Evolutionary conservation across 2,329 filamentous ascomycete genomes (phyloP).

Genomic region (Ceratocystis smalleyi): DNA sequence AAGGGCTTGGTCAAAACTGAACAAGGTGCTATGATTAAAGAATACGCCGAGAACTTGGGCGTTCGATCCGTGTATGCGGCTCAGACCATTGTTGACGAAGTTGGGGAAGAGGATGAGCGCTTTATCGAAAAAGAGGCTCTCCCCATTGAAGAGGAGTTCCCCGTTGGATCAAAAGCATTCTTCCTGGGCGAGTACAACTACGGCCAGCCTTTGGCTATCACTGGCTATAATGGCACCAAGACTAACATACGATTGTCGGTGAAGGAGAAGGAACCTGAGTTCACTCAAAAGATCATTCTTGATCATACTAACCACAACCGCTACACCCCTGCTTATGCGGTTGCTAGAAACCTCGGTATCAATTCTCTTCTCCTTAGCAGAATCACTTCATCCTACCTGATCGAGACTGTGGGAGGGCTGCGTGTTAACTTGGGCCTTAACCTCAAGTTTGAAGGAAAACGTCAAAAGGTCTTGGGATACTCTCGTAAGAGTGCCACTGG

Average conservation of each 20-base stretch:
- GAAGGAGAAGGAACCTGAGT: conserved; percentile 62
- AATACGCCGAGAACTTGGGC: conserved; percentile 74
- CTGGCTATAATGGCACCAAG: conserved; percentile 56
- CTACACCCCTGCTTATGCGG: conserved; percentile 77
- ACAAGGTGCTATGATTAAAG: conserved; percentile 78
- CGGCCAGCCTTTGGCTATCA: conserved; percentile 73
- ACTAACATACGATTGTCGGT: conserved; percentile 65
- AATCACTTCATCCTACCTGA: conserved; percentile 85
- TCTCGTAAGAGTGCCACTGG: conserved; percentile 72
- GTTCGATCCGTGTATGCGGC: conserved; percentile 82
- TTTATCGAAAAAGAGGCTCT: conserved; percentile 84
- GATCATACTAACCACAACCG: conserved; percentile 54
- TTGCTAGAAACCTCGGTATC: conserved; percentile 65
- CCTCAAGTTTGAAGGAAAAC: conserved; percentile 89
- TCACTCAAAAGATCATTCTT: conserved; percentile 57
- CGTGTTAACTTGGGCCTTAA: conserved; percentile 87
- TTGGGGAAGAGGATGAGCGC: conserved; percentile 77
- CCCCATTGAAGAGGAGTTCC: conserved; percentile 83
- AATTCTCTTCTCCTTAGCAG: conserved; percentile 85
- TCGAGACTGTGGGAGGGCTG: conserved; percentile 60
- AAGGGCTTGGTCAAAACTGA: conserved; percentile 84
- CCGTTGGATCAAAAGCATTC: conserved; percentile 66
- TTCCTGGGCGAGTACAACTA: conserved; percentile 91
- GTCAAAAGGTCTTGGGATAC: conserved; percentile 90
- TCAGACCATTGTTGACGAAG: conserved; percentile 78